phyloP scores from a whole-genome alignment of 768 basidiomycete genomes.

The Tulasnella sp. region DNA sequence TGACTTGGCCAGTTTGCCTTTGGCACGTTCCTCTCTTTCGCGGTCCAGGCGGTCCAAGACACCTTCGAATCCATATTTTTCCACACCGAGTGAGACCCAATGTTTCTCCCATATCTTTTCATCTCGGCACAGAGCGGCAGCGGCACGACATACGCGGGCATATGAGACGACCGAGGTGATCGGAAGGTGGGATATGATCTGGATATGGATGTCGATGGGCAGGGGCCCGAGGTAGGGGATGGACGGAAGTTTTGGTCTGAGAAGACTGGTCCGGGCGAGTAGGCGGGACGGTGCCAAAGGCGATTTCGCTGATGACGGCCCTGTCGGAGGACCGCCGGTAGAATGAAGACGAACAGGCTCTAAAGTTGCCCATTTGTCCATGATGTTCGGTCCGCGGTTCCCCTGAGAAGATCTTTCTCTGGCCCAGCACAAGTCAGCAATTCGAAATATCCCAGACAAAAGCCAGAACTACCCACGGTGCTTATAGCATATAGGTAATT shows the following conservation, averaged over 20 bases:
- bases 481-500: background rate
- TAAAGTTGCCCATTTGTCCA: constrained; percentile 86
- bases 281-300: constrained; percentile 7
- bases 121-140: constrained; percentile 58
- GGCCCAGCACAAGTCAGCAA: background rate
- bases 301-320: background rate
- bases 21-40: background rate
- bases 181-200: constrained; percentile 68
- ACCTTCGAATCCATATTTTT: constrained; percentile 42
- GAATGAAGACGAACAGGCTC: constrained; percentile 60
- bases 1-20: constrained; percentile 39
- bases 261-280: constrained; percentile 14
- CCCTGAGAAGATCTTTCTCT: background rate
- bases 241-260: background rate
- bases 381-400: constrained; percentile 32
- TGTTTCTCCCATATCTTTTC: constrained; percentile 75
- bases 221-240: constrained; percentile 62
- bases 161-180: constrained; percentile 78
- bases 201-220: constrained; percentile 69
- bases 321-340: constrained; percentile 22
- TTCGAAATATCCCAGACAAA: background rate
- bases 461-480: background rate
- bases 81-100: constrained; percentile 59
- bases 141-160: constrained; percentile 59
- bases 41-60: constrained; percentile 56